Percentiles rank a stretch among this genome's conserved stretches.
Evolutionary conservation across 768 basidiomycete genomes (phyloP).

Genomic region (Xanthoconium purpureum): DNA sequence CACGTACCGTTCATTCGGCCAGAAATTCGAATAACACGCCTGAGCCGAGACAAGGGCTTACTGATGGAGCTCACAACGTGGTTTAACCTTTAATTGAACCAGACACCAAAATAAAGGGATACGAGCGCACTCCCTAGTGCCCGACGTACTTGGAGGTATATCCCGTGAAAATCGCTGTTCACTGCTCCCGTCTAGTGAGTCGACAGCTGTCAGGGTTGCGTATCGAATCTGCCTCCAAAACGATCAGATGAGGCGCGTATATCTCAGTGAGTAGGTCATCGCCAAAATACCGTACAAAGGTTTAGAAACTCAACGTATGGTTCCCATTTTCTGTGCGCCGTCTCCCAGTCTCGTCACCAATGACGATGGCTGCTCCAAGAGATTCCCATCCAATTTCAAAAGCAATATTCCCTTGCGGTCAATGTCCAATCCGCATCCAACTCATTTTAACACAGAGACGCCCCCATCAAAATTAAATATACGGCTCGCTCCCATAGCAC

Average conservation of each 20-base stretch:
- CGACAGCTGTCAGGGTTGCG: neutral
- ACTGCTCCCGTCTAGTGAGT: neutral
- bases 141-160: neutral
- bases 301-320: neutral
- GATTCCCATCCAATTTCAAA: conserved; percentile 1
- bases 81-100: conserved; percentile 19
- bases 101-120: neutral
- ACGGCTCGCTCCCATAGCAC: conserved; percentile 9
- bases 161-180: neutral
- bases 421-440: neutral
- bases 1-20: neutral
- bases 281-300: neutral
- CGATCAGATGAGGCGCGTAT: neutral
- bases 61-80: conserved; percentile 17
- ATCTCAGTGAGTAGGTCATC: neutral
- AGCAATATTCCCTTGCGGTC: conserved; percentile 10
- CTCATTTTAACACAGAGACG: neutral
- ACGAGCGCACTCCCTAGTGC: neutral
- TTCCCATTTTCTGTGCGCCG: neutral
- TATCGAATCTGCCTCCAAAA: neutral
- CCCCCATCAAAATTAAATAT: conserved; percentile 13
- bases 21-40: neutral
- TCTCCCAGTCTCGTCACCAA: neutral
- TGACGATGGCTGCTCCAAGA: neutral
- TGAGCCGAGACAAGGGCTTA: neutral